Evolutionary conservation across 1,139 yeast species (phyloP).

Genomic region (Yamadazyma trypodendri): DNA sequence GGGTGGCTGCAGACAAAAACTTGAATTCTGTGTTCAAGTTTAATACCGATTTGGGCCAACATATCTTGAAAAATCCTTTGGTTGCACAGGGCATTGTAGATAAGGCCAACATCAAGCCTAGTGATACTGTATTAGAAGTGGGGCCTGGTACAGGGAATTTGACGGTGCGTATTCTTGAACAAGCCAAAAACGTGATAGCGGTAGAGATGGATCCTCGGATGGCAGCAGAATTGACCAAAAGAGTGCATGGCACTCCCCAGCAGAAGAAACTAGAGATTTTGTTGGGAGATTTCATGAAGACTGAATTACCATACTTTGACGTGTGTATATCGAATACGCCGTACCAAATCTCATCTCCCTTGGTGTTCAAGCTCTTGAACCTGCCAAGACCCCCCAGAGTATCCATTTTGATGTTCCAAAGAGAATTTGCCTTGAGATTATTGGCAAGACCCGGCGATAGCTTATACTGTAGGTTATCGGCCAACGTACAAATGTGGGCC

Average conservation of each 20-base stretch:
- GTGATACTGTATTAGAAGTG: conserved; percentile 90
- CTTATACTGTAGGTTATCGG: conserved; percentile 87
- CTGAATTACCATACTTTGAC: conserved; percentile 93
- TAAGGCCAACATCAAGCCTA: conserved; percentile 88
- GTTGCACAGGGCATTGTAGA: conserved; percentile 98
- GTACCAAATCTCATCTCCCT: conserved; percentile 93
- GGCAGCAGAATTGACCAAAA: conserved; percentile 97
- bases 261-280: conserved; percentile 88
- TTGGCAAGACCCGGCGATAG: conserved; percentile 95
- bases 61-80: conserved; percentile 90
- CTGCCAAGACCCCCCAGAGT: conserved; percentile 95
- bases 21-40: conserved; percentile 87
- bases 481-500: conserved; percentile 99
- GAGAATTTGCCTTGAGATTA: conserved; percentile 91
- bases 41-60: conserved; percentile 97
- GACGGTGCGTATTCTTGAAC: conserved; percentile 88
- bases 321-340: conserved; percentile 97
- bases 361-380: conserved; percentile 86
- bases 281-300: conserved; percentile 94
- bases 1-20: conserved; percentile 65
- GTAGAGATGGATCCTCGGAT: conserved; percentile 99
- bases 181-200: conserved; percentile 89
- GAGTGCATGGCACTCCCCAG: conserved; percentile 94
- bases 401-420: conserved; percentile 93
- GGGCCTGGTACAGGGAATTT: conserved; percentile 99